phyloP scores from a whole-genome alignment of 495 filamentous ascomycete species.

The Thermothielavioides terrestris region DNA sequence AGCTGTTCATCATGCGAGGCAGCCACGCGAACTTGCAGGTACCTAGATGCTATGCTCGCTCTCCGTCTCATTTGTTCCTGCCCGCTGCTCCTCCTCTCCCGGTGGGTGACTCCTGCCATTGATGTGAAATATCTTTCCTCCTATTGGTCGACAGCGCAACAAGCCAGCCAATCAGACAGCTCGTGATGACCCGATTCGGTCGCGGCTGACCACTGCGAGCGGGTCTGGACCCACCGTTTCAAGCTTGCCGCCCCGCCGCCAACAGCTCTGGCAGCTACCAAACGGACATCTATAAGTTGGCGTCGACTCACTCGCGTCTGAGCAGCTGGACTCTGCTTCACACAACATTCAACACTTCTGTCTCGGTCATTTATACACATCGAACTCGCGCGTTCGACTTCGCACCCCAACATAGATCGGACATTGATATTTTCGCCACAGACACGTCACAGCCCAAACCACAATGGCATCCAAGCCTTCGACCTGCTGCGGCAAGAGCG shows the following conservation, averaged over 20 bases:
- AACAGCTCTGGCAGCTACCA: slow-evolving; percentile 15
- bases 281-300: slow-evolving; percentile 14
- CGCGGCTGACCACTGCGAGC: not conserved
- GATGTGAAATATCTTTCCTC: slow-evolving; percentile 23
- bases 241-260: slow-evolving; percentile 16
- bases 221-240: slow-evolving; percentile 4
- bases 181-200: slow-evolving; percentile 14
- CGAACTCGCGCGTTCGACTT: too few species aligned
- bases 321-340: too few species aligned
- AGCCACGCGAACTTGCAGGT: too few species aligned
- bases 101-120: not conserved
- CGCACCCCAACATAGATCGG: too few species aligned
- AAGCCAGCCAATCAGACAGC: slow-evolving; percentile 12
- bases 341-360: too few species aligned
- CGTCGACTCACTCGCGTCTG: not conserved
- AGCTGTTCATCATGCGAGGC: too few species aligned
- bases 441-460: slow-evolving; percentile 1
- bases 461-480: slow-evolving; percentile 25
- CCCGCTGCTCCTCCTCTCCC: too few species aligned
- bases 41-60: too few species aligned
- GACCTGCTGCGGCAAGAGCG: slow-evolving; percentile 46
- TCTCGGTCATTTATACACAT: too few species aligned
- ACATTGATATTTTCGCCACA: too few species aligned
- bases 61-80: too few species aligned
- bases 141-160: slow-evolving; percentile 10